A percentile compares a stretch with the other conserved stretches of the same genome.
phyloP scores from a whole-genome alignment of 257 asterid genomes.

The Solanum dulcamara region DNA sequence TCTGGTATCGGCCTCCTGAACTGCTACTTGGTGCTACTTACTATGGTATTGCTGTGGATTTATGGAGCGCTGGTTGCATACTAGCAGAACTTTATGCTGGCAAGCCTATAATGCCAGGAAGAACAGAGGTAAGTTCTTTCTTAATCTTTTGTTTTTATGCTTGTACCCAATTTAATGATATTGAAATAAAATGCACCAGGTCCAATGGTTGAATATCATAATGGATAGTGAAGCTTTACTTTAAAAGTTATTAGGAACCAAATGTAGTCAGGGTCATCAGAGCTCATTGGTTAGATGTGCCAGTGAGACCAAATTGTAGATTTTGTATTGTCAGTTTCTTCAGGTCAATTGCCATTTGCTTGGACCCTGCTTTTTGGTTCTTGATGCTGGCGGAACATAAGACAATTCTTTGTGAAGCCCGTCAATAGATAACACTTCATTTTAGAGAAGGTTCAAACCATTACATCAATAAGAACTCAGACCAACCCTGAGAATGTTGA shows the following conservation, averaged over 20 bases:
- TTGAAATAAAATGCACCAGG: not conserved
- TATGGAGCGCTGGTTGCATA: conserved; percentile 95
- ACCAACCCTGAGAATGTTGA: not conserved
- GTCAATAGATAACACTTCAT: not conserved
- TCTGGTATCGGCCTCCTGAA: conserved; percentile 97
- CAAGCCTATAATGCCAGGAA: conserved; percentile 96
- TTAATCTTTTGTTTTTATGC: not conserved
- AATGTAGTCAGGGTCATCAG: not conserved
- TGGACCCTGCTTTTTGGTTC: not conserved
- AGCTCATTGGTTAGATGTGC: not conserved
- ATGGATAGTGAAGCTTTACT: not conserved
- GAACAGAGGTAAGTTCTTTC: conserved; percentile 61
- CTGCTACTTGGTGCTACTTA: conserved; percentile 92
- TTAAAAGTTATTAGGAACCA: not conserved
- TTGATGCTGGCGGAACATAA: not conserved
- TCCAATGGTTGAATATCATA: not conserved
- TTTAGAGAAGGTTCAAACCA: not conserved
- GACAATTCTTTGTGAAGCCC: not conserved
- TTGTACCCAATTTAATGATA: not conserved
- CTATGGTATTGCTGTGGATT: conserved; percentile 81
- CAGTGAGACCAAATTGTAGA: not conserved
- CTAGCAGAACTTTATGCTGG: conserved; percentile 91
- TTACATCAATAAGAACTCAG: not conserved
- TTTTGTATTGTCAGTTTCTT: not conserved
- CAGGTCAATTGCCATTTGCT: not conserved